Conservation (phyloP, 768 basidiomycete species). For the Boletus pseudopeckii region DNA sequence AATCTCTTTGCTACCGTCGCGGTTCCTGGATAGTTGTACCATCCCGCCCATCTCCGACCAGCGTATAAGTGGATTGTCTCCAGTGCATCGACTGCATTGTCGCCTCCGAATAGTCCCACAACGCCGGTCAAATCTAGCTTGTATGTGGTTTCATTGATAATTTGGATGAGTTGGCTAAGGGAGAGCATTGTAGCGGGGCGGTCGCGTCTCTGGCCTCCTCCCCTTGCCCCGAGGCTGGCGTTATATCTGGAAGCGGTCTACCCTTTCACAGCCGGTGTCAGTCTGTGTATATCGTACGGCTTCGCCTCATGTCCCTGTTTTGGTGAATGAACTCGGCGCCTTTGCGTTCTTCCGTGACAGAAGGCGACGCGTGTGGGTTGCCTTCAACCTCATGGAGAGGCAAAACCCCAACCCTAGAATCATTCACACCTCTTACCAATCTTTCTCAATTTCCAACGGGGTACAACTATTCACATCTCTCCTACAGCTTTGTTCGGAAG, state of each 20-base stretch:
- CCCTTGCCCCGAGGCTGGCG: background rate
- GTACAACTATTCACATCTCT: background rate
- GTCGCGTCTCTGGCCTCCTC: background rate
- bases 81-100: slow-evolving; percentile 31
- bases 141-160: slow-evolving; percentile 11
- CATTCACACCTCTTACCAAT: background rate
- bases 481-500: background rate
- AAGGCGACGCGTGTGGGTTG: background rate
- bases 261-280: background rate
- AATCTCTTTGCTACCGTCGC: slow-evolving; percentile 31
- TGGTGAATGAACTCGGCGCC: background rate
- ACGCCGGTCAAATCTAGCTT: slow-evolving; percentile 28
- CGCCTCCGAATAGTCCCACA: slow-evolving; percentile 34
- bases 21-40: slow-evolving; percentile 37
- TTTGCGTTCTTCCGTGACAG: background rate
- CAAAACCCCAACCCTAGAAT: background rate
- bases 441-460: background rate
- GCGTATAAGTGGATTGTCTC: slow-evolving; percentile 31
- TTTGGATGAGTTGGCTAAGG: slow-evolving; percentile 8
- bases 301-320: background rate
- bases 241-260: slow-evolving; percentile 8
- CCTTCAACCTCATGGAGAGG: background rate
- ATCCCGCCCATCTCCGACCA: slow-evolving; percentile 32
- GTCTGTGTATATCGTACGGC: background rate
- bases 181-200: slow-evolving; percentile 12